phyloP scores from a whole-genome alignment of 345 rosid species.

The Kandelia obovata region DNA sequence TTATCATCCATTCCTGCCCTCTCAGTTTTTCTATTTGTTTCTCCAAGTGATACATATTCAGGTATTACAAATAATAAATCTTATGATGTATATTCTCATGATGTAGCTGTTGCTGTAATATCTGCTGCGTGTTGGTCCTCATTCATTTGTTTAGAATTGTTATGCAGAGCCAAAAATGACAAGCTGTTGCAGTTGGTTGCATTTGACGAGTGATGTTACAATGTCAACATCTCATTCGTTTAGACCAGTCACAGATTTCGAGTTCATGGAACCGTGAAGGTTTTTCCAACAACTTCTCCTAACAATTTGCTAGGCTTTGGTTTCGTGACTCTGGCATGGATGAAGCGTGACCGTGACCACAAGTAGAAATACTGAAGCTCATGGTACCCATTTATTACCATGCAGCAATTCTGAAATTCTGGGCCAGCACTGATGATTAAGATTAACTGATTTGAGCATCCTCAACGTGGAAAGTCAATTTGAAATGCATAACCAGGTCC shows the following conservation, averaged over 20 bases:
- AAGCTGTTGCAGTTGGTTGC: not conserved
- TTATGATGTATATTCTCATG: not conserved
- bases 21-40: constrained; percentile 2
- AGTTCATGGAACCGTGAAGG: constrained; percentile 3
- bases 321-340: constrained; percentile 2
- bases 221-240: not conserved
- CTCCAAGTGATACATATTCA: not conserved
- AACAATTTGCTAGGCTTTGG: not conserved
- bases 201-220: not conserved
- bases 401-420: too few species aligned
- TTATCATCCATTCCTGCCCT: constrained; percentile 11
- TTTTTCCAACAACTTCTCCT: not conserved
- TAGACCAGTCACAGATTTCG: not conserved
- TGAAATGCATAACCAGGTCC: too few species aligned
- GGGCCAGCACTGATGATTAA: too few species aligned
- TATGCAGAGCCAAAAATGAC: too few species aligned
- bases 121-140: too few species aligned
- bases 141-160: too few species aligned
- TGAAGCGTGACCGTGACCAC: constrained; percentile 5
- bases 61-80: not conserved
- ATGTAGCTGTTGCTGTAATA: not conserved
- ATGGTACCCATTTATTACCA: too few species aligned
- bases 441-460: too few species aligned
- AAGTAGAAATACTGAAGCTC: not conserved
- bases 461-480: too few species aligned